A percentile compares a stretch with the other conserved stretches of the same genome.
Evolutionary conservation across 1,284 basidiomycete species (phyloP).

Genomic region (Ceratobasidium sp.): DNA sequence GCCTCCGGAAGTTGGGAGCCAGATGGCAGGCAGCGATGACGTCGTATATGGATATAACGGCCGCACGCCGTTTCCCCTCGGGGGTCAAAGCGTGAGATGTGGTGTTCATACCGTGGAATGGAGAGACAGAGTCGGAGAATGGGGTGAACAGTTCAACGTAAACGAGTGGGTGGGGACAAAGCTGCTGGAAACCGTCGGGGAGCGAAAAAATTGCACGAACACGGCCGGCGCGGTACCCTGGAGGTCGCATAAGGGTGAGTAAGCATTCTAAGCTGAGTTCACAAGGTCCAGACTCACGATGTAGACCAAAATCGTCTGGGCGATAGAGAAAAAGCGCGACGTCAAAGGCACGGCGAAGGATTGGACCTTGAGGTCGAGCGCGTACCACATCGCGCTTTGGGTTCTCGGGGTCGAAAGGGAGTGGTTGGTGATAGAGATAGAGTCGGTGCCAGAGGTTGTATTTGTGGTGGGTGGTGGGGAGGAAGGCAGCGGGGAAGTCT

Average conservation of each 20-base stretch:
- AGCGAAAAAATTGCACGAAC: conserved; percentile 24
- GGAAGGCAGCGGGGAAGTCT: background rate
- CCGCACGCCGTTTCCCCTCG: background rate
- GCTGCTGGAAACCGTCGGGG: background rate
- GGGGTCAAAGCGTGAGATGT: background rate
- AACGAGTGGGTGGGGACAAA: conserved; percentile 20
- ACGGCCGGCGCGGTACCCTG: conserved; percentile 29
- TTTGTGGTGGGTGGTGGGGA: background rate
- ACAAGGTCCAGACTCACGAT: conserved; percentile 46
- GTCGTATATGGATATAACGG: conserved; percentile 2
- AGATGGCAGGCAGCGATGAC: background rate
- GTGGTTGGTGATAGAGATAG: conserved; percentile 22
- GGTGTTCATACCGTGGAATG: background rate
- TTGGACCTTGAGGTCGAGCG: background rate
- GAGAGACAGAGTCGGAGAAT: background rate
- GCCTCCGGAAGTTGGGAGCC: background rate
- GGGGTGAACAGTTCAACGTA: conserved; percentile 28
- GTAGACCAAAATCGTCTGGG: background rate
- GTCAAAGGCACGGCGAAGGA: conserved; percentile 49
- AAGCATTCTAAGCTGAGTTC: background rate
- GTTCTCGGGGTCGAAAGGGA: conserved; percentile 7
- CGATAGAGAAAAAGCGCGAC: background rate
- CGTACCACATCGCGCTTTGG: conserved; percentile 17
- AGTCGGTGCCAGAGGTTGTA: conserved; percentile 30
- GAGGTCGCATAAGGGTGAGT: background rate